Conservation (phyloP, 768 basidiomycete genomes). For the Rhizopogon vulgaris region DNA sequence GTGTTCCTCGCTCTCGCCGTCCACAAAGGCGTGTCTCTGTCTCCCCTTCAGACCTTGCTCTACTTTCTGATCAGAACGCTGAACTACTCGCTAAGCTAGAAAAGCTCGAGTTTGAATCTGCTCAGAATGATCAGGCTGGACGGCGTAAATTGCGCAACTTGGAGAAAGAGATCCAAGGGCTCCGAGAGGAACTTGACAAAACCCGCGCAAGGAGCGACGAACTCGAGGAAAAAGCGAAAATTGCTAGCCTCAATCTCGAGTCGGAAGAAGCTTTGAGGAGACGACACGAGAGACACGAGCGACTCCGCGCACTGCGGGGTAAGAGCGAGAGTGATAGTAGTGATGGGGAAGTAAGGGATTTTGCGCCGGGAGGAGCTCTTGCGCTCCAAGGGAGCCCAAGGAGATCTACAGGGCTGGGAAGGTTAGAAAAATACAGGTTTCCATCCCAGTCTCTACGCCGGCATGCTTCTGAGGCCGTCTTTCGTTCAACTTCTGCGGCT, state of each 20-base stretch:
- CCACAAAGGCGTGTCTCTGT: slow-evolving; percentile 47
- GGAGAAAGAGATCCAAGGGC: slow-evolving; percentile 72
- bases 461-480: slow-evolving; percentile 22
- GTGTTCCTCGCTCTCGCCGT: slow-evolving; percentile 18
- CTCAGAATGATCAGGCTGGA: slow-evolving; percentile 58
- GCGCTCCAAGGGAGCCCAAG: slow-evolving; percentile 11
- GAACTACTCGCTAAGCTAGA: slow-evolving; percentile 75
- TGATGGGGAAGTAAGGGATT: slow-evolving; percentile 40
- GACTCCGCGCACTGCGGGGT: slow-evolving; percentile 46
- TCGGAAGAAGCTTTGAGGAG: slow-evolving; percentile 24
- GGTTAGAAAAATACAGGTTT: slow-evolving; percentile 13
- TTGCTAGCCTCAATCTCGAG: slow-evolving; percentile 22
- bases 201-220: slow-evolving; percentile 67
- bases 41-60: slow-evolving; percentile 60
- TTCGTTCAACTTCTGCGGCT: slow-evolving; percentile 4
- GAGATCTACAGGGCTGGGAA: neutral
- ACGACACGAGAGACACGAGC: slow-evolving; percentile 40
- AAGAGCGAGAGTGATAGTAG: slow-evolving; percentile 26
- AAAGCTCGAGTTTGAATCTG: slow-evolving; percentile 66
- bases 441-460: slow-evolving; percentile 16
- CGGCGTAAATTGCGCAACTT: slow-evolving; percentile 63
- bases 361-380: slow-evolving; percentile 52
- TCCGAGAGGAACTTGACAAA: slow-evolving; percentile 72
- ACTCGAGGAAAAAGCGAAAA: slow-evolving; percentile 60
- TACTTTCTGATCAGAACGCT: slow-evolving; percentile 77